Base-by-base conservation (phyloP, 2,329 filamentous ascomycete species). In the Triangularia verruculosa region DNA sequence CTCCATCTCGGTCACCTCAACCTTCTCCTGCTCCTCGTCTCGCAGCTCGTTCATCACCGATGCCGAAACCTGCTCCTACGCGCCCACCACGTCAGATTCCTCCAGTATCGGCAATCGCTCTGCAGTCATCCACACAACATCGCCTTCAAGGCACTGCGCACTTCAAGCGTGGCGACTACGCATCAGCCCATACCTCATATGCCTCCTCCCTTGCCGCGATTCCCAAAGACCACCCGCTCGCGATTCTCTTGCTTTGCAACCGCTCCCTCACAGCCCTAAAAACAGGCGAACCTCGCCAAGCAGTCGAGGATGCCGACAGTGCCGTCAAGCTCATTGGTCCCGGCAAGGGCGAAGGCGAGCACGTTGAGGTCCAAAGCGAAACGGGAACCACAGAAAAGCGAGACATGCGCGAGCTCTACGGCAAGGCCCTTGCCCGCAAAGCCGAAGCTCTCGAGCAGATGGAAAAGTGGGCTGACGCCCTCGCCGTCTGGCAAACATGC, bases 371-470 rank as follows among this genome's bases (percentile, higher is more conserved):
- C 0, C 83, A 81, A 24, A 78, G 78, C 47, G 83, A 83, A 61
- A 30, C 34, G 1, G 78, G 81, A 13, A 77, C 78, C 43, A 83
- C 83, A 61, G 83, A 89, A 62, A 79, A 80, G 20, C 95, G 96
- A 69, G 89, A 94, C 56, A 96, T 99, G 91, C 90, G 87, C 67
- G 93, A 97, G 17, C 91, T 97, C 66, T 98, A 90, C 73, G 93
- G 92, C 60, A 99, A 98, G 76, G 94, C 94, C 0, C 79, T 98
- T 28, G 94, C 91, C 78, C 89, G 95, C 61, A 98, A 98, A 79
- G 95, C 95, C 0, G 95, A 99, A 77, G 95, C 93, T 1, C 82
- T 98, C 7, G 95, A 99, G 76, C 90, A 97, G 73, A 89, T 99
- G 82, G 95, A 99, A 78, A 92, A 90, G 74, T 99, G 94, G 94